Percentiles rank a stretch among this genome's conserved stretches.
These are phyloP conservation scores for Tylopilus rubrobrunneus DNA, from an alignment of 768 basidiomycete species.

Conservation along the genomic window DNA sequence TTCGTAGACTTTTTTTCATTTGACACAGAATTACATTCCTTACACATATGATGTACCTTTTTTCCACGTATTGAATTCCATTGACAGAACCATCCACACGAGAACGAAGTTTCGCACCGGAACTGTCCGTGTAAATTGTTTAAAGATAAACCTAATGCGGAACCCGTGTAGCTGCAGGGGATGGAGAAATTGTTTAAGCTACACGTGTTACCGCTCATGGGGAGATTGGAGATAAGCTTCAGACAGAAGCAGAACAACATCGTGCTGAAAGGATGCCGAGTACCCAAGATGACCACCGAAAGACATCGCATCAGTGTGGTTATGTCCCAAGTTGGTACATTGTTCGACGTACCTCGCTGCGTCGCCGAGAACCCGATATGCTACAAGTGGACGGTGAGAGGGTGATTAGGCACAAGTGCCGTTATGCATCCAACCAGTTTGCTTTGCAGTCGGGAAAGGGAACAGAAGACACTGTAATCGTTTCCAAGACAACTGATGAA, in stretches of 20 bases:
- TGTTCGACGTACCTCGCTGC: slow-evolving; percentile 13
- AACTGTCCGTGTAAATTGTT: neutral
- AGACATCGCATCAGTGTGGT: slow-evolving; percentile 23
- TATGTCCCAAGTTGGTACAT: slow-evolving; percentile 32
- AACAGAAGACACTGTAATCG: slow-evolving; percentile 28
- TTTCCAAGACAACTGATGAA: slow-evolving; percentile 21
- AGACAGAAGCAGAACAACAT: slow-evolving; percentile 5
- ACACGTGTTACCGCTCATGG: neutral
- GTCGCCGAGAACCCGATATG: slow-evolving; percentile 29
- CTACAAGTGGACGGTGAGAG: slow-evolving; percentile 22
- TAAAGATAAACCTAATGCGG: neutral
- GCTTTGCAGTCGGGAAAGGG: slow-evolving; percentile 8
- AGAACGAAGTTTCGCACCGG: neutral
- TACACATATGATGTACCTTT: neutral
- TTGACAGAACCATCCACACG: neutral
- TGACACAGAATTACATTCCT: neutral
- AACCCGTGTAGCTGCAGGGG: neutral
- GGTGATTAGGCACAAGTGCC: neutral
- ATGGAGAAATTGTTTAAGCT: neutral
- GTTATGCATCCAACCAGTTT: neutral
- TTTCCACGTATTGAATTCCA: neutral
- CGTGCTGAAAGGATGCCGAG: slow-evolving; percentile 4
- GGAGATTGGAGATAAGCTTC: neutral
- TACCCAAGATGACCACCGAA: slow-evolving; percentile 21
- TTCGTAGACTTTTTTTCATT: neutral